phyloP scores from a whole-genome alignment of 2,329 filamentous ascomycete genomes.

The Arthrobotrys pseudoclavata region DNA sequence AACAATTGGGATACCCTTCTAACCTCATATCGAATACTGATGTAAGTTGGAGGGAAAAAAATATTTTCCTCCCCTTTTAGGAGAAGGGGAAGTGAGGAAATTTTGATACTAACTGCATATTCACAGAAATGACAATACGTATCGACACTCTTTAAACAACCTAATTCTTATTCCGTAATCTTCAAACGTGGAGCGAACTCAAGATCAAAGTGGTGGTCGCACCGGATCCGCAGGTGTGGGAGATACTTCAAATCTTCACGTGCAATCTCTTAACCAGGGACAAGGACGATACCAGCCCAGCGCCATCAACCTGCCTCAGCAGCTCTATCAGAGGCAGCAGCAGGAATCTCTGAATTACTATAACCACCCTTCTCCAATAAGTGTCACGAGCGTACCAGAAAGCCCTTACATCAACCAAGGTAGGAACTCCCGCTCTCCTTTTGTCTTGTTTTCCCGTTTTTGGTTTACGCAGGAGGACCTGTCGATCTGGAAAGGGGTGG shows the following conservation, averaged over 20 bases:
- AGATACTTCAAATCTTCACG: slow-evolving; percentile 56
- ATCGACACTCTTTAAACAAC: slow-evolving; percentile 35
- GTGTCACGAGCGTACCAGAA: slow-evolving; percentile 56
- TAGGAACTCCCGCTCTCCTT: slow-evolving; percentile 39
- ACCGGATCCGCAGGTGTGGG: slow-evolving; percentile 59
- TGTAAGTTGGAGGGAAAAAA: slow-evolving; percentile 31
- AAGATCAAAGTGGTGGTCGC: slow-evolving; percentile 59
- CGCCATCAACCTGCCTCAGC: slow-evolving; percentile 53
- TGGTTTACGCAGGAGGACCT: slow-evolving; percentile 15
- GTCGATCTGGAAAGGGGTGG: slow-evolving; percentile 42
- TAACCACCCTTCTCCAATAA: slow-evolving; percentile 56
- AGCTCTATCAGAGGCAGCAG: slow-evolving; percentile 57
- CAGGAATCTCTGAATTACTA: slow-evolving; percentile 59
- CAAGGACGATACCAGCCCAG: slow-evolving; percentile 50
- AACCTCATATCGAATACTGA: slow-evolving; percentile 30
- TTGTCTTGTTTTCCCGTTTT: slow-evolving; percentile 11
- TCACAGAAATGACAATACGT: slow-evolving; percentile 40
- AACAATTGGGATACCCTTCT: slow-evolving; percentile 21
- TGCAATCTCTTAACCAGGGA: slow-evolving; percentile 58
- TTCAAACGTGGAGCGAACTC: slow-evolving; percentile 59
- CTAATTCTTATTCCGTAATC: slow-evolving; percentile 32
- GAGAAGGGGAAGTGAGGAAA: not conserved
- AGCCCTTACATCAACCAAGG: slow-evolving; percentile 60
- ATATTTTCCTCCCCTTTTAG: not conserved
- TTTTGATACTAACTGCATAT: not conserved